Conservation (phyloP, 192 early-diverging fungal genomes). For the Coemansia erecta region DNA sequence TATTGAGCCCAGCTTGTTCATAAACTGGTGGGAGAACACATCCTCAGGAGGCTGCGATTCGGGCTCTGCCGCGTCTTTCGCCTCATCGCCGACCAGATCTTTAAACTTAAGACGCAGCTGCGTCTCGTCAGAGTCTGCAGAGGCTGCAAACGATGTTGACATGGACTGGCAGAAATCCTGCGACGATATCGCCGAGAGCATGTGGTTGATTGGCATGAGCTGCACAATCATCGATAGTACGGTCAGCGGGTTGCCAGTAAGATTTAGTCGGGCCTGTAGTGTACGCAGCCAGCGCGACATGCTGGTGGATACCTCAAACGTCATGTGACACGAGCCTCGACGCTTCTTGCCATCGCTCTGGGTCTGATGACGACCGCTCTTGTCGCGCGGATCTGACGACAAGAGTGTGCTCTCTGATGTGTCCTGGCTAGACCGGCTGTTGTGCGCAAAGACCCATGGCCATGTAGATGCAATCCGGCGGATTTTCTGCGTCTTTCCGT, state of each 20-base stretch:
- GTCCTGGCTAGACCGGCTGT: slow-evolving; percentile 15
- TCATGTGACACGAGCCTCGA: slow-evolving; percentile 5
- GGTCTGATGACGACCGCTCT: not conserved
- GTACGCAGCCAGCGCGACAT: slow-evolving; percentile 49
- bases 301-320: slow-evolving; percentile 28
- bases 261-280: slow-evolving; percentile 43
- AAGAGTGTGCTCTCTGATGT: not conserved
- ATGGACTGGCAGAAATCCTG: slow-evolving; percentile 19
- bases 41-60: slow-evolving; percentile 1
- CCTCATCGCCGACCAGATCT: slow-evolving; percentile 14
- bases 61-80: not conserved
- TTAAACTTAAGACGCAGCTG: slow-evolving; percentile 22
- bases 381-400: not conserved
- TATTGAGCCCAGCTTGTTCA: slow-evolving; percentile 20
- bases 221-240: slow-evolving; percentile 39
- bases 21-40: slow-evolving; percentile 26
- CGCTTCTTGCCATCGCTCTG: not conserved
- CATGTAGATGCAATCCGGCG: slow-evolving; percentile 43
- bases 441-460: slow-evolving; percentile 43
- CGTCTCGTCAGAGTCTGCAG: slow-evolving; percentile 14
- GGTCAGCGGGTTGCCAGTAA: slow-evolving; percentile 36
- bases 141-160: slow-evolving; percentile 11
- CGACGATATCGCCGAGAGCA: slow-evolving; percentile 23
- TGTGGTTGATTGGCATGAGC: slow-evolving; percentile 42
- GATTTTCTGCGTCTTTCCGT: slow-evolving; percentile 27